These are phyloP conservation scores for Candida sojae DNA, from an alignment of 1,139 yeast genomes.

Conservation along the genomic window DNA sequence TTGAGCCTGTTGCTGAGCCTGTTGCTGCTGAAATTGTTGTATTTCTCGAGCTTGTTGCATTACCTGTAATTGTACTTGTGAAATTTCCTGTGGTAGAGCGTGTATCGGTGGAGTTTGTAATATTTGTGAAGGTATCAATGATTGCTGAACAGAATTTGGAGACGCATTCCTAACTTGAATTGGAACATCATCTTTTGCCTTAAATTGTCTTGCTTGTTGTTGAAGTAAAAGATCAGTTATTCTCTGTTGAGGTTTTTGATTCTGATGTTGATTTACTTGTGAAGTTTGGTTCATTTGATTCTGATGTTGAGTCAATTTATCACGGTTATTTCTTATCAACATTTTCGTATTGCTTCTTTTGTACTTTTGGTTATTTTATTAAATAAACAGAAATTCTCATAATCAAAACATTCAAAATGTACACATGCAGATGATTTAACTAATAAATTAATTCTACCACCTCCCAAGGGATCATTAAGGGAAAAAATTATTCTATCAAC, in stretches of 20 bases:
- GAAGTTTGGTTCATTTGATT: constrained; percentile 7
- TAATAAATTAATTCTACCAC: constrained; percentile 41
- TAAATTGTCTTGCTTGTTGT: no score
- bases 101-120: neutral
- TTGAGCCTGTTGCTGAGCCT: neutral
- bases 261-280: neutral
- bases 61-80: neutral
- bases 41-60: neutral
- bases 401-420: constrained; percentile 52
- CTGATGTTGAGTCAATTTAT: constrained; percentile 22
- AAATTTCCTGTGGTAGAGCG: neutral
- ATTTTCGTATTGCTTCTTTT: constrained; percentile 27
- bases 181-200: neutral
- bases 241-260: neutral
- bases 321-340: constrained; percentile 26
- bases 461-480: constrained; percentile 34
- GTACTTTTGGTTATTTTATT: constrained; percentile 37
- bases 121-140: neutral
- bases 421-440: constrained; percentile 38
- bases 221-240: no score
- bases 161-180: neutral
- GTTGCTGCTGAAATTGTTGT: neutral
- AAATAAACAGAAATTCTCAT: constrained; percentile 43
- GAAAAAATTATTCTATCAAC: constrained; percentile 32
- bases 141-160: neutral